A percentile compares a stretch with the other conserved stretches of the same genome.
Conservation (phyloP, 1,139 yeast genomes). For the Kluyveromyces sp. region DNA sequence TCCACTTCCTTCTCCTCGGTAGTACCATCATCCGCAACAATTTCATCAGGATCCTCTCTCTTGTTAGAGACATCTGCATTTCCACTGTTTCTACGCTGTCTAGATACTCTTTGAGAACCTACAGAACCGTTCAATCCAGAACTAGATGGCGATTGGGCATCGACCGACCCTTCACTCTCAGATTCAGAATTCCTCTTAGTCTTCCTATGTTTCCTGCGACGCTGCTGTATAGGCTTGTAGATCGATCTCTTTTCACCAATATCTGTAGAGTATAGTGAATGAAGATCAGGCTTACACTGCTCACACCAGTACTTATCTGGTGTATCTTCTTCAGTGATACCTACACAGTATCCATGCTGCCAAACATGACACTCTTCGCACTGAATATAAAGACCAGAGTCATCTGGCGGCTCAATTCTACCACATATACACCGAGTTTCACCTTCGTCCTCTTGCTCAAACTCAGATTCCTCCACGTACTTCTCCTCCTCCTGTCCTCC, state of each 20-base stretch:
- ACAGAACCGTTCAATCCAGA: not conserved
- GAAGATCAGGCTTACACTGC: constrained; percentile 74
- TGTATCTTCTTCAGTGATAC: constrained; percentile 48
- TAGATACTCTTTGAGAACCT: constrained; percentile 4
- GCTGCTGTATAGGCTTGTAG: constrained; percentile 34
- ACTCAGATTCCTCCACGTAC: constrained; percentile 9
- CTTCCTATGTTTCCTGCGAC: constrained; percentile 16
- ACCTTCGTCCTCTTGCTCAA: constrained; percentile 52
- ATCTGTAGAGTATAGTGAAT: constrained; percentile 39
- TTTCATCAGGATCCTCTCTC: not conserved
- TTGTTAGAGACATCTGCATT: not conserved
- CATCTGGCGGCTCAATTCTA: constrained; percentile 43
- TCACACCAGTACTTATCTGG: constrained; percentile 96
- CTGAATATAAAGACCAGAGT: constrained; percentile 59
- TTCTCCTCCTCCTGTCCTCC: not conserved
- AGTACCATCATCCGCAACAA: not conserved
- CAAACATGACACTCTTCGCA: constrained; percentile 92
- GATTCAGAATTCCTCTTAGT: constrained; percentile 7
- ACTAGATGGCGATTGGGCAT: not conserved
- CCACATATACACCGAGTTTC: constrained; percentile 89
- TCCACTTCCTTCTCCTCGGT: constrained; percentile 1
- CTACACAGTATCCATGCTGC: constrained; percentile 98
- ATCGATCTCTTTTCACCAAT: constrained; percentile 27
- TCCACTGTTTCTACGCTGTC: constrained; percentile 1
- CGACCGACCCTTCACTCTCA: constrained; percentile 5